Evolutionary conservation across 129 eudicot genomes (phyloP).

Genomic region (Calendula officinalis): DNA sequence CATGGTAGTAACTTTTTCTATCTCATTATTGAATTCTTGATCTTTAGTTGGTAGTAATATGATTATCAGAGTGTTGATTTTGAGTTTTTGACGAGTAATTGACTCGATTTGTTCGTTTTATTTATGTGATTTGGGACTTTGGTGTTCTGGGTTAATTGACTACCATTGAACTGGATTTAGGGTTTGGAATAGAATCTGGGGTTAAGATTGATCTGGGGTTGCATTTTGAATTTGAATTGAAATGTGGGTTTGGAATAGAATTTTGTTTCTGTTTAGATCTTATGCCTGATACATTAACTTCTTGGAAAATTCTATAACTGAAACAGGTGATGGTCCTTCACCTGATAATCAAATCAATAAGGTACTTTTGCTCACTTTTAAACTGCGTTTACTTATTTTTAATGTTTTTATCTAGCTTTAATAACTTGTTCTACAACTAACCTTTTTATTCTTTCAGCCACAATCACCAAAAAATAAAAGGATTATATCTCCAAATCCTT

Average conservation of each 20-base stretch:
- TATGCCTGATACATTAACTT: neutral
- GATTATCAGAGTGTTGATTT: neutral
- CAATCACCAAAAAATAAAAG: constrained; percentile 60
- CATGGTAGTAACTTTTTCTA: constrained; percentile 23
- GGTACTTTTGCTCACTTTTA: neutral
- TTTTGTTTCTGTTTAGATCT: constrained; percentile 15
- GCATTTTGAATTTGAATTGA: neutral
- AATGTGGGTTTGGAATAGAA: constrained; percentile 12
- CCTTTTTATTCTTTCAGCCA: constrained; percentile 44
- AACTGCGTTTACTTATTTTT: no score
- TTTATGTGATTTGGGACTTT: constrained; percentile 3
- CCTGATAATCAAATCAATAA: no score
- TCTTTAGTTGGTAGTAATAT: neutral
- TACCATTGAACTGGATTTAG: neutral
- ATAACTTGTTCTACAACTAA: constrained; percentile 13
- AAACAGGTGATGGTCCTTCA: no score
- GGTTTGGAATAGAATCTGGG: constrained; percentile 13
- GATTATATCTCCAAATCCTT: constrained; percentile 49
- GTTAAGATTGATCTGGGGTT: neutral
- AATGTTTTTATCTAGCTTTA: no score
- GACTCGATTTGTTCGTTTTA: neutral
- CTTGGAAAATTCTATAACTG: no score
- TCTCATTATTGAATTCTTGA: neutral
- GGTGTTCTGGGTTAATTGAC: neutral
- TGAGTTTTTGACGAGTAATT: neutral